Conservation (phyloP, 176 grass and related monocot species). For the Thinopyrum elongatum region DNA sequence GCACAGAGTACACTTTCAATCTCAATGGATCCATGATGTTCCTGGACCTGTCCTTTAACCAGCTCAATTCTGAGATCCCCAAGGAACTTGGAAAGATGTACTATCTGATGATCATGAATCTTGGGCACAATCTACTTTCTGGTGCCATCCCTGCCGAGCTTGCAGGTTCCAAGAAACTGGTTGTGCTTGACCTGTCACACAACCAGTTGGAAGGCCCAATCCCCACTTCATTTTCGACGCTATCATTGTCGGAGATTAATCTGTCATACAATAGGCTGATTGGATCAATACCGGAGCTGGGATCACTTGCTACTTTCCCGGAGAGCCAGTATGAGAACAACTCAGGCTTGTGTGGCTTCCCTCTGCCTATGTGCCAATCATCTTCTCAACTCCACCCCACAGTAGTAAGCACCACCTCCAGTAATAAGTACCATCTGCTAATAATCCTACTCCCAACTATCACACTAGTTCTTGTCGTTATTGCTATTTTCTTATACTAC, state of each 20-base stretch:
- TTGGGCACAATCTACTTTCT: conserved; percentile 74
- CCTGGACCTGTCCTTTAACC: conserved; percentile 84
- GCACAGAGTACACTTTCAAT: conserved; percentile 58
- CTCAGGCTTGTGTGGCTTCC: conserved; percentile 80
- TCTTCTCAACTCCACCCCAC: neutral
- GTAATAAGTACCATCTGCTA: neutral
- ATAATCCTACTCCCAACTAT: neutral
- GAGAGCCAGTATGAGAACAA: conserved; percentile 70
- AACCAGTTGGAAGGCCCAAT: conserved; percentile 82
- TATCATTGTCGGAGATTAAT: conserved; percentile 82
- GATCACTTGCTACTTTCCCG: conserved; percentile 76
- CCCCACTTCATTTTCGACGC: conserved; percentile 57
- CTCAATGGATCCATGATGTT: conserved; percentile 96
- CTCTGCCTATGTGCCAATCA: neutral
- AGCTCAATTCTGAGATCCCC: conserved; percentile 57
- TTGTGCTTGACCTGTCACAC: conserved; percentile 74
- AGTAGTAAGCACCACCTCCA: neutral
- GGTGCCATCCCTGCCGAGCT: conserved; percentile 59
- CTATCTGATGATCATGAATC: conserved; percentile 93
- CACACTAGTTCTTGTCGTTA: neutral
- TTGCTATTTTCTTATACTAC: neutral
- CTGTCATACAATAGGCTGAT: conserved; percentile 82
- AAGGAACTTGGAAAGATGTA: conserved; percentile 75
- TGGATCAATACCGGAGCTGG: conserved; percentile 70
- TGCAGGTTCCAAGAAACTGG: conserved; percentile 42